A percentile compares a stretch with the other conserved stretches of the same genome.
Conservation (phyloP, 495 filamentous ascomycete genomes). For the Sordaria brevicollis region DNA sequence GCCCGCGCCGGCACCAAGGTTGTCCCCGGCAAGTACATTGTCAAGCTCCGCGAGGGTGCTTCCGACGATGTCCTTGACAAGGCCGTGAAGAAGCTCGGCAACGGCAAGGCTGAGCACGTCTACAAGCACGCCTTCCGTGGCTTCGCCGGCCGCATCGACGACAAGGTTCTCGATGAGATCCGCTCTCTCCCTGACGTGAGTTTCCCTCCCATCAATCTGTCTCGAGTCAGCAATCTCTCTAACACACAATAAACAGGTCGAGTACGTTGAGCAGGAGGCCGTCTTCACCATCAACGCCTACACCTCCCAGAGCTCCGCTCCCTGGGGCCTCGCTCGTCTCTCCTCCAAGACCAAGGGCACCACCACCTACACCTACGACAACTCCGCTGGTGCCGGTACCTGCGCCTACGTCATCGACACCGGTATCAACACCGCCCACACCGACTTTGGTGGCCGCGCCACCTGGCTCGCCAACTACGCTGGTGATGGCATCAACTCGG, state of each 20-base stretch:
- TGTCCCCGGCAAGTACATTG: slow-evolving; percentile 44
- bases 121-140: slow-evolving; percentile 35
- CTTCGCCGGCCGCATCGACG: slow-evolving; percentile 29
- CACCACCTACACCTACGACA: slow-evolving; percentile 51
- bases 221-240: slow-evolving; percentile 4
- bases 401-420: slow-evolving; percentile 52
- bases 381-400: slow-evolving; percentile 43
- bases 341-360: slow-evolving; percentile 39
- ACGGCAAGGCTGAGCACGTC: slow-evolving; percentile 28
- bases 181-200: slow-evolving; percentile 31
- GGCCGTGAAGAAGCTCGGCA: slow-evolving; percentile 19
- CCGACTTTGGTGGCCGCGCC: slow-evolving; percentile 24
- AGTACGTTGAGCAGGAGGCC: slow-evolving; percentile 42
- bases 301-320: slow-evolving; percentile 39
- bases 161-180: slow-evolving; percentile 28
- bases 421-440: slow-evolving; percentile 46
- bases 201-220: not conserved
- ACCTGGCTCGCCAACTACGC: slow-evolving; percentile 32
- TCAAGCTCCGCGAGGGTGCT: slow-evolving; percentile 41
- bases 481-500: slow-evolving; percentile 31
- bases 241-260: slow-evolving; percentile 31
- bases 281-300: slow-evolving; percentile 37
- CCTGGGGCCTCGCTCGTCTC: slow-evolving; percentile 53
- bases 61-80: slow-evolving; percentile 21
- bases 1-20: slow-evolving; percentile 13